Evolutionary conservation across 2,329 filamentous ascomycete species (phyloP), one percentile per base, ranked within the genome.

Genomic region (Huntiella moniliformis): DNA sequence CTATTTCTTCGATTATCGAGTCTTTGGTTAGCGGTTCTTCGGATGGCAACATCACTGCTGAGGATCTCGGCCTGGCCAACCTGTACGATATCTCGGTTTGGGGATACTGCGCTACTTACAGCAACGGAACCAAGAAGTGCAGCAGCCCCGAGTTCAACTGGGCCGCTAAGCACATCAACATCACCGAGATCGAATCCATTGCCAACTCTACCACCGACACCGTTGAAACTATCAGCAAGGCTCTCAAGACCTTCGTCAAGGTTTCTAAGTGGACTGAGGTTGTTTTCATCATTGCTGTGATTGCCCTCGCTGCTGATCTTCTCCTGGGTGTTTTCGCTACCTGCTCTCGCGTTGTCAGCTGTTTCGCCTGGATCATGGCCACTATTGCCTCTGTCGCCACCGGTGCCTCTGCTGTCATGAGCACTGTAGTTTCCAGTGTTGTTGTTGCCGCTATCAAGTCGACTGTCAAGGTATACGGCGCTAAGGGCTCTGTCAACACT

Each of bases 241-340:
- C 79, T 12, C 64, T 96, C 54, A 72, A 79, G 39, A 68, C 74
- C 13, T 95, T 94, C 66, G 69, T 72, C 57, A 74, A 70, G 44
- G 75, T 87, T 32, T 73, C 75, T 48, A 81, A 79, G 57, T 93
- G 82, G 80, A 87, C 88, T 60, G 77, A 87, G 62, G 70, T 88
- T 50, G 77, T 79, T 52, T 94, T 86, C 61, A 68, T 85, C 54
- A 69, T 85, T 51, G 78, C 83, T 43, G 70, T 87, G 54, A 61
- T 78, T 51, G 67, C 76, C 13, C 82, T 88, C 5, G 71, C 67
- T 37, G 62, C 77, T 18, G 82, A 87, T 60, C 69, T 95, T 49
- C 51, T 91, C 38, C 64, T 92, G 40, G 87, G 87, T 51, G 66
- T 93, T 57, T 79, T 88, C 52, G 80, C 86, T 52, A 80, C 82